Base-by-base conservation (phyloP, 2,329 filamentous ascomycete genomes). In the Cryphonectria nitschkei region DNA sequence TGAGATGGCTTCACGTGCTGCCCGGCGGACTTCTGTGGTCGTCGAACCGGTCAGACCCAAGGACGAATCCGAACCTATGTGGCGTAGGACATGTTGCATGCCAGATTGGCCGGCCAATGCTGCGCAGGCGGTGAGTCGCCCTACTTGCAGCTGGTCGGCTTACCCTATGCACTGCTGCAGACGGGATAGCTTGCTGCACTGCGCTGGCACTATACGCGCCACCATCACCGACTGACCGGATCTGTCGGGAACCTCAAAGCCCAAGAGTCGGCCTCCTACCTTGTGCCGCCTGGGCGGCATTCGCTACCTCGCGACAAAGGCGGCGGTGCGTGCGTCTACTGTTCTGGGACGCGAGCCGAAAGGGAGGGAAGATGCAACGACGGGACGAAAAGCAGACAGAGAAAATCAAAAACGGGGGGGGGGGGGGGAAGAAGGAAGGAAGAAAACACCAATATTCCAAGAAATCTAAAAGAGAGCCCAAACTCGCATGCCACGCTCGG, bases 1-100 rank as follows among this genome's bases (percentile, higher is more conserved):
- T 54, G n/a, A 54, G n/a, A 54, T 11, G 26, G 56, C 56, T 16
- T 32, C 50, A 60, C 29, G 8, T 37, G 29, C 32, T 26, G 13
- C 22, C n/a, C 9, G 16, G n/a, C 37, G 22, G 56, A 19, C 34
- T 46, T 46, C 22, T 26, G 37, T 37, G 26, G 62, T 32, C 14
- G 41, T 37, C 32, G 29, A 19, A 60, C 56, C 62, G 26, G 62
- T 32, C 41, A 43, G 37, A 26, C 8, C n/a, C 37, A 26, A 43
- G 29, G 26, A 26, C 26, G 41, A 22, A 34, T 41, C 39, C 50
- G 26, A 29, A 32, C 54, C 37, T 67, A 34, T 60, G 65, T 67
- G 52, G 65, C 65, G 52, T 67, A 39, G 52, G 65, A 60, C 65
- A 67, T 67, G 65, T 61, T 67, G 54, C 65, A 60, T 60, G 65